Evolutionary conservation across 345 rosid species (phyloP), one percentile per base, ranked within the genome.

Genomic region (Eucalyptus grandis): DNA sequence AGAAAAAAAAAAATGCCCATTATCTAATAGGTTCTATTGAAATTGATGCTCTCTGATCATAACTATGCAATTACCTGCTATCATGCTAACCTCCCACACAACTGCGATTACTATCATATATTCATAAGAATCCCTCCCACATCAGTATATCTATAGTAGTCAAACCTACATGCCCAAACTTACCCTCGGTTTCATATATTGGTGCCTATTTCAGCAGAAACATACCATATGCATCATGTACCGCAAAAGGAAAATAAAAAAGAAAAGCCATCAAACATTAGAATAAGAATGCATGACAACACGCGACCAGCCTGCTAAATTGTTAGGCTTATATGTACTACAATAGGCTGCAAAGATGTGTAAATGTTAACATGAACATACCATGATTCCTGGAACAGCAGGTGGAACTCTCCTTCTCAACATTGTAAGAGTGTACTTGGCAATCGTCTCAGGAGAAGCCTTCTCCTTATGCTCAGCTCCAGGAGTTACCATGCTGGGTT

Each of bases 401-500:
- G 99, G 98, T 67, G 99, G 99, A 83, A 98, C 99, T 91, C 97
- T 97, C 93, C 99, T 96, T 86, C 88, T 95, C 37, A 98, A 98
- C 99, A 98, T 95, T 49, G 95, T 96, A 86, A 98, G 98, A n/a
- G 99, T 98, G 88, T 92, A 93, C 89, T 98, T 95, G 86, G 99
- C 99, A 85, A 98, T 95, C 43, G 96, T 95, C 91, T 94, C 99
- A 8, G 99, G 98, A 65, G 96, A 95, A 87, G 99, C 98, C 96
- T 92, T 97, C 90, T 95, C 94, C 90, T 95, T 96, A 92, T 97
- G 99, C 91, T 97, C 99, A 69, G 99, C 99, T 5, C 99, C 99
- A 13, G 99, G 99, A 31, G 98, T 96, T 56, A 97, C 99, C 99
- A 98, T 98, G 95, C 99, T 98, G 22, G 99, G 99, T 92, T 98